Conservation (phyloP, 257 asterid species). For the Paulownia fortunei region DNA sequence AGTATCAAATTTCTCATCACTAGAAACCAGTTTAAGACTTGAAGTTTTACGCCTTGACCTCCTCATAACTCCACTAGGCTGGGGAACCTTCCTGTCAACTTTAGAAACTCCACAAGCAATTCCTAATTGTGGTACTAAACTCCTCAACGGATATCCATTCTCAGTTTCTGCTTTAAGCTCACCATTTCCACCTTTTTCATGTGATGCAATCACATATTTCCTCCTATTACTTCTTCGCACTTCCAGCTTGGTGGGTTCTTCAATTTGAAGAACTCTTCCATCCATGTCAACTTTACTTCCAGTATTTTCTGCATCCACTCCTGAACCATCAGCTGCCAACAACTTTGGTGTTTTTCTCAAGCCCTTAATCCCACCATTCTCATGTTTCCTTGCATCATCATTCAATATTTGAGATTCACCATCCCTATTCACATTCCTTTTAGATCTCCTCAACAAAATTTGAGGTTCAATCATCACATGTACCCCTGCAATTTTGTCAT, state of each 20-base stretch:
- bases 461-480: conserved; percentile 28
- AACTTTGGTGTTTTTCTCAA: conserved; percentile 19
- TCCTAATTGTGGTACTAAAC: conserved; percentile 29
- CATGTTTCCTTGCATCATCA: conserved; percentile 27
- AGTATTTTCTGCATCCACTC: conserved; percentile 22
- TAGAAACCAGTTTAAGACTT: conserved; percentile 19
- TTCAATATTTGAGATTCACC: conserved; percentile 24
- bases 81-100: conserved; percentile 25
- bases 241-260: conserved; percentile 35
- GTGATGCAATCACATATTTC: conserved; percentile 25
- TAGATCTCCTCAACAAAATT: conserved; percentile 45
- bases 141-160: conserved; percentile 16
- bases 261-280: conserved; percentile 13
- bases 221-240: conserved; percentile 43
- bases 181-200: conserved; percentile 10
- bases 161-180: conserved; percentile 27
- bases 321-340: conserved; percentile 30
- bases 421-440: conserved; percentile 37
- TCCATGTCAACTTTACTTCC: conserved; percentile 15
- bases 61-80: conserved; percentile 25
- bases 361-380: conserved; percentile 15
- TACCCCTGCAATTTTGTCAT: conserved; percentile 28
- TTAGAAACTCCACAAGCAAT: conserved; percentile 25
- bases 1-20: conserved; percentile 1
- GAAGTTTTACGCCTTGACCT: conserved; percentile 34